Evolutionary conservation across 306 rosid species (phyloP).

Genomic region (Glycine tomentella): DNA sequence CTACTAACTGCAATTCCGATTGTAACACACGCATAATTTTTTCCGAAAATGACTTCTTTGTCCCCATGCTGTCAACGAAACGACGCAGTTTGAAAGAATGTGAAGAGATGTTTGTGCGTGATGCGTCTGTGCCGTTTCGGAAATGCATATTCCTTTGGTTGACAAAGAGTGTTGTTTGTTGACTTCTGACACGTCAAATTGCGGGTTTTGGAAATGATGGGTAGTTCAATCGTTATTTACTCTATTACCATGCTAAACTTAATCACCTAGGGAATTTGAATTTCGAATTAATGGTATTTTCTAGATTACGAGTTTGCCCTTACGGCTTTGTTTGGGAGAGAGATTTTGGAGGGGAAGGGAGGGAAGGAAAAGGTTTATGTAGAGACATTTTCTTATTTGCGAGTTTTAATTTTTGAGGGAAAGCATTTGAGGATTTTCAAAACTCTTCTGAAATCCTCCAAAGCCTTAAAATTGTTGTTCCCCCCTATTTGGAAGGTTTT

Average conservation of each 20-base stretch:
- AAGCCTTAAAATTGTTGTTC: no score
- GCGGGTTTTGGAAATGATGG: neutral
- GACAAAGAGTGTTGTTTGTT: slow-evolving; percentile 17
- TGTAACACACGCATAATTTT: slow-evolving; percentile 41
- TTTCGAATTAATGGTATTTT: neutral
- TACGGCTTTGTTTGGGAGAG: no score
- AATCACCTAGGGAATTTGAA: slow-evolving; percentile 25
- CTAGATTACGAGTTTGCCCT: slow-evolving; percentile 14
- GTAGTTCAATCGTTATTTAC: neutral
- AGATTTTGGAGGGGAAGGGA: no score
- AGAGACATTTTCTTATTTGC: no score
- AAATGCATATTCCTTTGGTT: neutral
- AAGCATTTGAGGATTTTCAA: no score
- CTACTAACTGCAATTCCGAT: slow-evolving; percentile 39
- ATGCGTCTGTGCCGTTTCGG: slow-evolving; percentile 21
- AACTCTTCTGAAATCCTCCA: no score
- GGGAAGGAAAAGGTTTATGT: no score
- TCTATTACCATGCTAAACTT: neutral
- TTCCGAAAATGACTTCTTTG: slow-evolving; percentile 12
- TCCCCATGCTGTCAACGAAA: neutral
- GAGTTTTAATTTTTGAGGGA: no score
- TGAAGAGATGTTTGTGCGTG: neutral
- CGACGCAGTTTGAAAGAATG: slow-evolving; percentile 2
- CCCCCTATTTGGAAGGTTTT: no score
- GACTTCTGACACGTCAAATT: slow-evolving; percentile 23